phyloP scores from a whole-genome alignment of 73 alveolate species.

The Symbiodinium natans region DNA sequence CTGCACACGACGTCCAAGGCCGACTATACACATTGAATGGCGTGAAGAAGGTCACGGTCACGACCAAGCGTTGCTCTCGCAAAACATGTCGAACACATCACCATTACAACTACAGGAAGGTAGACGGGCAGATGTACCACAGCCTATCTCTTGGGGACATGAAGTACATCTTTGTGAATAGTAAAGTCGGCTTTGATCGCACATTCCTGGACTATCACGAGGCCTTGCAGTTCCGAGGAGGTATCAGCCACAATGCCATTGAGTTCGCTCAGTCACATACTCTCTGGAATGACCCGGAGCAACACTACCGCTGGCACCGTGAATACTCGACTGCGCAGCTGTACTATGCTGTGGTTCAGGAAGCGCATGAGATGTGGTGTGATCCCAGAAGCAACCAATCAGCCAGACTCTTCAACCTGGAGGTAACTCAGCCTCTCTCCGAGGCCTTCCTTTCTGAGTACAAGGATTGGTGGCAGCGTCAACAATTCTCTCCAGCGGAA shows the following conservation, averaged over 20 bases:
- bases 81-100: neutral
- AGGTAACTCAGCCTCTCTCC: neutral
- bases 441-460: neutral
- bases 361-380: neutral
- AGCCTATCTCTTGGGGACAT: neutral
- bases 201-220: neutral
- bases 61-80: neutral
- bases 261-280: neutral
- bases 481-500: neutral
- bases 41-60: neutral
- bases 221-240: constrained; percentile 20
- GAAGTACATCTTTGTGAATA: neutral
- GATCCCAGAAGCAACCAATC: neutral
- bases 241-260: neutral
- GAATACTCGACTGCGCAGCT: neutral
- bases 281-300: neutral
- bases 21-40: neutral
- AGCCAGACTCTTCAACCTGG: neutral
- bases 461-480: neutral
- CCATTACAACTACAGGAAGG: neutral
- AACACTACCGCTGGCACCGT: neutral
- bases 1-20: neutral
- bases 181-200: neutral
- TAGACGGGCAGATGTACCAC: neutral
- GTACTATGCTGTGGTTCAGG: neutral